A percentile compares a stretch with the other conserved stretches of the same genome.
Evolutionary conservation across 495 filamentous ascomycete genomes (phyloP).

Genomic region (Annulohypoxylon stygium): DNA sequence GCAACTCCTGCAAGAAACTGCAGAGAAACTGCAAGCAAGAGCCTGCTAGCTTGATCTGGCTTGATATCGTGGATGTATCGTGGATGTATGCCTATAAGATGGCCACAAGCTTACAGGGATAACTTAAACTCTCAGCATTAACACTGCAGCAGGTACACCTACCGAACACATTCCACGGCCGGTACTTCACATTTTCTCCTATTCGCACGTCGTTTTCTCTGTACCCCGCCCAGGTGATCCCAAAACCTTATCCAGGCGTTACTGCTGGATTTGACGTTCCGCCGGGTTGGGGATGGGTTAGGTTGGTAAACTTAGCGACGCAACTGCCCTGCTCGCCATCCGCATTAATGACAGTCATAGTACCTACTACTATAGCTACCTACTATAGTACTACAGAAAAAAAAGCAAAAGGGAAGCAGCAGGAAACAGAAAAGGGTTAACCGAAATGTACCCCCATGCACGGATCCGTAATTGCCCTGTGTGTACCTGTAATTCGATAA

Average conservation of each 20-base stretch:
- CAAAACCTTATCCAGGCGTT: constrained; percentile 31
- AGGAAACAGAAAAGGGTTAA: constrained; percentile 39
- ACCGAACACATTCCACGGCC: constrained; percentile 13
- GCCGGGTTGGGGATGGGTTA: constrained; percentile 7
- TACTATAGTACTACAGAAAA: neutral
- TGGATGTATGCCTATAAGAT: neutral
- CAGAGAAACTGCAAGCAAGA: constrained; percentile 11
- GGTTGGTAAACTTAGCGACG: constrained; percentile 5
- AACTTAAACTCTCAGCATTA: constrained; percentile 2
- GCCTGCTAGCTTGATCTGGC: constrained; percentile 27
- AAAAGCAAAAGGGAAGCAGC: constrained; percentile 10
- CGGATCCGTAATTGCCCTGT: neutral
- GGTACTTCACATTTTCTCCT: constrained; percentile 21
- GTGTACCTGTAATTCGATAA: neutral
- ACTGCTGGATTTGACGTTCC: constrained; percentile 7
- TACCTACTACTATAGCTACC: neutral
- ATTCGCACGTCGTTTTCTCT: constrained; percentile 8
- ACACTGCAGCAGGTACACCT: constrained; percentile 19
- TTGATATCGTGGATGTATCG: constrained; percentile 16
- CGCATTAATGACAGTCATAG: neutral
- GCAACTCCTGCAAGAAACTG: constrained; percentile 28
- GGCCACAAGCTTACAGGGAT: constrained; percentile 29
- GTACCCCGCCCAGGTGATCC: constrained; percentile 41
- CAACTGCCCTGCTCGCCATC: neutral
- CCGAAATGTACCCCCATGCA: constrained; percentile 40